Evolutionary conservation across 2,329 filamentous ascomycete species (phyloP).

Genomic region (Alternaria hordeiaustralica): DNA sequence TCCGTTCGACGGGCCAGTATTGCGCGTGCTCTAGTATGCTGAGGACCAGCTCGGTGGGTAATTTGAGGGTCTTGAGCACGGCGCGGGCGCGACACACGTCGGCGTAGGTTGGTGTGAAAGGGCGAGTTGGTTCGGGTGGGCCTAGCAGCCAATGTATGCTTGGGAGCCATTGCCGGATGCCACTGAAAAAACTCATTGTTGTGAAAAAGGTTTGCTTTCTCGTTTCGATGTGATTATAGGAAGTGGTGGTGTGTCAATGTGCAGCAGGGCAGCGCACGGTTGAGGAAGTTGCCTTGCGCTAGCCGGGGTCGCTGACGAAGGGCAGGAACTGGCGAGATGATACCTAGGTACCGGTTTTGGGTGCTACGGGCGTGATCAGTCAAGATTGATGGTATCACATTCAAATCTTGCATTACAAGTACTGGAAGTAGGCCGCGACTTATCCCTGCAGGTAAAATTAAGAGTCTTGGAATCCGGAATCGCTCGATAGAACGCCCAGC

Average conservation of each 20-base stretch:
- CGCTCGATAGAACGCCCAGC: neutral
- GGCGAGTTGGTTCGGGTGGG: neutral
- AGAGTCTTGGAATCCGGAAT: neutral
- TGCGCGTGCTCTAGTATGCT: conserved; percentile 34
- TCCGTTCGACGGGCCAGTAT: conserved; percentile 26
- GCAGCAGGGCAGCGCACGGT: neutral
- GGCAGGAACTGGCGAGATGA: neutral
- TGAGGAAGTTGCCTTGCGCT: neutral
- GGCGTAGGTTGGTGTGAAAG: conserved; percentile 23
- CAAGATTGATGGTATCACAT: neutral
- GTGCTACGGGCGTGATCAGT: neutral
- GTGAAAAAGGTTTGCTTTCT: neutral
- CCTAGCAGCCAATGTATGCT: neutral
- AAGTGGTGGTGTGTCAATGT: neutral
- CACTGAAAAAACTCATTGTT: neutral
- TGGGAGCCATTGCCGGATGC: neutral
- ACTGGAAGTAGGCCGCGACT: neutral
- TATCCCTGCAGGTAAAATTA: neutral
- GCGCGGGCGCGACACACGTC: conserved; percentile 33
- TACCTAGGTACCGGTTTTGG: neutral
- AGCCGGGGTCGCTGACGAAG: neutral
- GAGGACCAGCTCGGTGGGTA: conserved; percentile 42
- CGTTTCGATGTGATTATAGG: neutral
- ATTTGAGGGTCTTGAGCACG: conserved; percentile 24
- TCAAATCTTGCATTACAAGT: neutral